Conservation (phyloP, 164 flowering plant species). For the Litsea cubeba region DNA sequence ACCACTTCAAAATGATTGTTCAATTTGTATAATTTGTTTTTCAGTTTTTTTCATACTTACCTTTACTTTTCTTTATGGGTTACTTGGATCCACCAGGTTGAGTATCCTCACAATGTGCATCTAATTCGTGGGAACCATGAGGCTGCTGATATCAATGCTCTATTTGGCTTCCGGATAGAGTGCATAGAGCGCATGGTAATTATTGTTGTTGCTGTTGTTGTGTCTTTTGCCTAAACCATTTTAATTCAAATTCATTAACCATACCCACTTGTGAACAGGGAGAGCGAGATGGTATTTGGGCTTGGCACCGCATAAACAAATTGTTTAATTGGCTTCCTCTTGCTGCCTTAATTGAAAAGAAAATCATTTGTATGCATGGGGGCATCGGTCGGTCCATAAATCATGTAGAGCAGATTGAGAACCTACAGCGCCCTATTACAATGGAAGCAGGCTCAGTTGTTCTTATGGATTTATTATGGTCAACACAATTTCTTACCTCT, state of each 20-base stretch:
- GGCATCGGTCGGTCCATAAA: conserved; percentile 99
- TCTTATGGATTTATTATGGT: conserved; percentile 98
- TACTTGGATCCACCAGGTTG: conserved; percentile 53
- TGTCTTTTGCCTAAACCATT: not conserved
- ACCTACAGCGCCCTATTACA: conserved; percentile 90
- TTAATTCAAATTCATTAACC: conserved; percentile 4
- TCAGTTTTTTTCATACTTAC: not conserved
- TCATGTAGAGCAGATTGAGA: conserved; percentile 94
- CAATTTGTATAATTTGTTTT: not conserved
- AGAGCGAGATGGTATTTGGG: conserved; percentile 99
- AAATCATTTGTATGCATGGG: conserved; percentile 99
- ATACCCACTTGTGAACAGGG: conserved; percentile 49
- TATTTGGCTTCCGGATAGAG: conserved; percentile 97
- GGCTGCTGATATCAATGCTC: conserved; percentile 99
- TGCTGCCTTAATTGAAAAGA: conserved; percentile 96
- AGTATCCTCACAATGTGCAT: conserved; percentile 85
- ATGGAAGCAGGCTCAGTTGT: conserved; percentile 99
- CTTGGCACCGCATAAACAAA: conserved; percentile 93
- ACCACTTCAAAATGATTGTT: conserved; percentile 4
- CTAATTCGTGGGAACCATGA: conserved; percentile 99
- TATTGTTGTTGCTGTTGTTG: not conserved
- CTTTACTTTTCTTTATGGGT: not conserved
- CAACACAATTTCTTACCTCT: conserved; percentile 18
- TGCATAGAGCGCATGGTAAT: conserved; percentile 99
- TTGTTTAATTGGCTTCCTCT: conserved; percentile 98